Base-by-base conservation (phyloP, 306 rosid genomes). In the Prinsepia uniflora region DNA sequence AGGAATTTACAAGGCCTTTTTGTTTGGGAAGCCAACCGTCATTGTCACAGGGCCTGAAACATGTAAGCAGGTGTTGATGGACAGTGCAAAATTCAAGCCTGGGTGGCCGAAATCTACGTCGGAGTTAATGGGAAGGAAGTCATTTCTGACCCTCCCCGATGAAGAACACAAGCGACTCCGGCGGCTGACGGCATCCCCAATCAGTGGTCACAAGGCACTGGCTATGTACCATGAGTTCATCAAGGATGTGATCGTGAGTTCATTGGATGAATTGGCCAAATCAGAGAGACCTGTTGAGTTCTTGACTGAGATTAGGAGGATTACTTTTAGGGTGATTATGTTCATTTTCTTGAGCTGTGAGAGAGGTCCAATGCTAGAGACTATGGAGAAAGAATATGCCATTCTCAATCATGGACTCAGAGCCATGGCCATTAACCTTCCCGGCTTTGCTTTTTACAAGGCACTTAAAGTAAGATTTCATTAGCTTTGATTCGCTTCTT, bases 101-200 rank as follows among this genome's bases (percentile, higher is more conserved):
- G 81, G 86, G 5, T 79, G 83, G 86, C 86, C 86, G 18, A 74
- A 76, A 34, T 49, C 86, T 3, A 70, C 77, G 4, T 8, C 42
- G 2, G 53, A 54, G 1, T 69, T 82, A 24, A 47, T 82, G 54
- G 86, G 86, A 50, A 68, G 57, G 68, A 62, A 60, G 19, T 76
- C 83, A 0, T 79, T 79, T 67, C 11, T 76, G 22, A 63, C 81
- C 61, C 79, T 80, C 48, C 77, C 90, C 6, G 71, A 30, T 0
- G 80, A 71, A 0, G 95, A 88, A 48, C 92, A 90, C 83, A 81
- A 75, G 80, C 92, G 89, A 11, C 84, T 90, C 39, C 85, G 92
- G 54, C 88, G 88, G 63, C 78, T 90, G n/a, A 84, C 82, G 1
- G 63, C 90, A 0, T 50, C 95, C 45, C 89, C 89, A 0, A 82